Evolutionary conservation across 2,329 filamentous ascomycete species (phyloP).

Genomic region (Hymenoscyphus infarciens): DNA sequence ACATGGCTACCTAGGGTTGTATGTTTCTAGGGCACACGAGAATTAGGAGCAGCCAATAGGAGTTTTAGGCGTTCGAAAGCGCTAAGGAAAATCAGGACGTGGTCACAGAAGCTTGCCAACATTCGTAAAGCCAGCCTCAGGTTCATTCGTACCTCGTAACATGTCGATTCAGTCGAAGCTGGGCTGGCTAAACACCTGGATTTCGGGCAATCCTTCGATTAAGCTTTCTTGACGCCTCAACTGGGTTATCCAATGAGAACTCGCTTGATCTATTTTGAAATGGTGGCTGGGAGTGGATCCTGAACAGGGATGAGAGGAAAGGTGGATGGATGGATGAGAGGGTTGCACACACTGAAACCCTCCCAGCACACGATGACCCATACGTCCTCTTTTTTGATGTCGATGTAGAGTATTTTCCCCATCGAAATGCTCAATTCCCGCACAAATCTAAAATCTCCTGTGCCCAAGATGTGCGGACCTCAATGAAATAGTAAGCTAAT

Average conservation of each 20-base stretch:
- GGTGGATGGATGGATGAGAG: too few species aligned
- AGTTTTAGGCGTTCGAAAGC: too few species aligned
- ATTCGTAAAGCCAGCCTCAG: too few species aligned
- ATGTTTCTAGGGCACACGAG: too few species aligned
- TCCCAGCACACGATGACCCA: not conserved
- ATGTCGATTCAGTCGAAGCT: not conserved
- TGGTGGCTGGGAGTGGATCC: not conserved
- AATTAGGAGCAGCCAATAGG: too few species aligned
- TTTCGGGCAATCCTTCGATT: not conserved
- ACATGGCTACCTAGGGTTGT: too few species aligned
- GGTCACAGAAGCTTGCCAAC: too few species aligned
- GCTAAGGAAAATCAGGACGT: too few species aligned
- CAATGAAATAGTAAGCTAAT: not conserved
- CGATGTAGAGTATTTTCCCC: not conserved
- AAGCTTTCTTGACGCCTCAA: not conserved
- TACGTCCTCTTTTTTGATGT: not conserved
- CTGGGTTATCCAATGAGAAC: not conserved
- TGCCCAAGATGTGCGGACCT: not conserved
- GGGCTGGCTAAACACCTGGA: not conserved
- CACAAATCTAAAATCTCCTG: not conserved
- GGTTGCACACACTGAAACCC: not conserved
- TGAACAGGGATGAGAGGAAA: not conserved
- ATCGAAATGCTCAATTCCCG: not conserved
- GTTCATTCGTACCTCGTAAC: too few species aligned
- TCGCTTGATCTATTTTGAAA: constrained; percentile 7